A percentile compares a stretch with the other conserved stretches of the same genome.
Conservation (phyloP, 768 basidiomycete species). For the Hygrophorus pudorinus region DNA sequence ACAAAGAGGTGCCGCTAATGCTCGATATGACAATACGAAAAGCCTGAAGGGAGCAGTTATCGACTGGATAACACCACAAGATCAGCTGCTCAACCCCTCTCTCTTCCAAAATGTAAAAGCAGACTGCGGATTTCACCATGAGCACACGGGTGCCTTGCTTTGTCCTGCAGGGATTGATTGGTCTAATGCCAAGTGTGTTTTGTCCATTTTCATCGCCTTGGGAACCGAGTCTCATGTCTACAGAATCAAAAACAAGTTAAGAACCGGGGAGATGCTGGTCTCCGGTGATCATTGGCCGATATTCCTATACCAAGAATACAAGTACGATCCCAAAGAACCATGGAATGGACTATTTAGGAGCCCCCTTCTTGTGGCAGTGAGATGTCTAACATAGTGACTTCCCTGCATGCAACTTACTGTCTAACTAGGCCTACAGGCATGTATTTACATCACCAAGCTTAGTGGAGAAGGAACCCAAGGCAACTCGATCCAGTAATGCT, state of each 20-base stretch:
- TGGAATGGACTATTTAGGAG: constrained; percentile 3
- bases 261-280: background rate
- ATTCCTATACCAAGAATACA: background rate
- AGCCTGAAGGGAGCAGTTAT: constrained; percentile 4
- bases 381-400: background rate
- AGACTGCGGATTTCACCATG: constrained; percentile 9
- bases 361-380: constrained; percentile 1
- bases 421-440: background rate
- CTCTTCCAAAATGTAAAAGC: constrained; percentile 9
- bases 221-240: background rate
- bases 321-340: background rate
- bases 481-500: no score
- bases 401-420: background rate
- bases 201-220: background rate
- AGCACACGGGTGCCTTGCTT: no score
- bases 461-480: no score
- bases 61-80: constrained; percentile 12
- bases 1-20: constrained; percentile 8
- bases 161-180: no score
- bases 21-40: constrained; percentile 7
- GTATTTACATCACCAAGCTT: no score
- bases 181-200: constrained; percentile 3
- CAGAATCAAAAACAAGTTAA: constrained; percentile 1
- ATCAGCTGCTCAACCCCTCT: constrained; percentile 6
- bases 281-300: constrained; percentile 3